Evolutionary conservation across 75 land plant genomes (phyloP), one percentile per base, ranked within the genome.

Genomic region (Cupressus sempervirens): DNA sequence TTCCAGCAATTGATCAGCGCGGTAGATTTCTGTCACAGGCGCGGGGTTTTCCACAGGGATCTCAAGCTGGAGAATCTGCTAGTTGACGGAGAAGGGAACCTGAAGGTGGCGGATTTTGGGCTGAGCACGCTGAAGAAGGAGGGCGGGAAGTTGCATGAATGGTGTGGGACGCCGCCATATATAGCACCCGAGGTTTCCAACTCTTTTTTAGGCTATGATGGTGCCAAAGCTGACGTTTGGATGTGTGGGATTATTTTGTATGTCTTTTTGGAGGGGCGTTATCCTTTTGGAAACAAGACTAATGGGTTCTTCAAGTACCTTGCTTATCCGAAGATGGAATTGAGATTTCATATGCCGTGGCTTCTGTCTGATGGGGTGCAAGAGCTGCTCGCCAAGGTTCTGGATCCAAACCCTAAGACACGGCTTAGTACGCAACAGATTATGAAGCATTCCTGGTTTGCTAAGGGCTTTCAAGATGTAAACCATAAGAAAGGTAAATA

Each of bases 151-250:
- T 67, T 87, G 88, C 87, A 90, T 84, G 86, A 87, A 20, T 54
- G 68, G n/a, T 92, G 91, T 83, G 92, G 92, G 32, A 91, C 91
- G 36, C 86, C 86, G 45, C 87, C 83, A 7, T 91, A 89, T 45
- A 88, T 92, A 26, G 90, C 93, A 50, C 93, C 93, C 40, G 93
- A 92, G 87, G 88, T 90, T 30, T 82, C 88, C 20, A 80, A 72
- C 26, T 82, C 80, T 58, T 68, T 80, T 35, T 34, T 10, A 0
- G 92, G 92, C 5, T 91, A 91, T 81, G 82, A 83, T 68, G 92
- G 88, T 41, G 89, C 86, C 29, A 77, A 81, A n/a, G 89, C 87
- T n/a, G 92, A 91, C 54, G 11, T 91, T 46, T 91, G 91, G 91
- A 86, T 88, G 5, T 89, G 89, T 70, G 72, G 72, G 8, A 11